Conservation (phyloP, 2,329 filamentous ascomycete genomes). For the Botrytis elliptica region DNA sequence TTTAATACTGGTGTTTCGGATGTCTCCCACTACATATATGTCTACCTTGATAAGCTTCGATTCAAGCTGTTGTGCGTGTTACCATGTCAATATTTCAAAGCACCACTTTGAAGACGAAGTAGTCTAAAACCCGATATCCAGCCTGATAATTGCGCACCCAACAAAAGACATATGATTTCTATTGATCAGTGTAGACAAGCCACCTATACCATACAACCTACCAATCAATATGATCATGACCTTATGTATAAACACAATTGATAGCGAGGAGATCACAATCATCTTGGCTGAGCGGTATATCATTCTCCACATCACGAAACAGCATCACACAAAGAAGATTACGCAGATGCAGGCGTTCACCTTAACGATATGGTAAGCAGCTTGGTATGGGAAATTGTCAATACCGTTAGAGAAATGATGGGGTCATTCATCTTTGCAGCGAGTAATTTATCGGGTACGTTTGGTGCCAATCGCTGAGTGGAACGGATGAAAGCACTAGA, state of each 20-base stretch:
- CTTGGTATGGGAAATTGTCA: background rate
- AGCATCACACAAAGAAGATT: background rate
- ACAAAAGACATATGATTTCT: background rate
- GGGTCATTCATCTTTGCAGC: background rate
- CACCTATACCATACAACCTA: background rate
- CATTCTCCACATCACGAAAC: background rate
- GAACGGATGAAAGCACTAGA: background rate
- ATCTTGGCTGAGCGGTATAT: background rate
- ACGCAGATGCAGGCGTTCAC: background rate
- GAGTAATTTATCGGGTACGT: background rate
- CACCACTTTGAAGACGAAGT: background rate
- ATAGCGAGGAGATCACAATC: background rate
- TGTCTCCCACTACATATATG: too few species aligned
- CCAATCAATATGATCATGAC: background rate
- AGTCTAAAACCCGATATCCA: background rate
- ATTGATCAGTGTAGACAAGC: background rate
- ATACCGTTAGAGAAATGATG: background rate
- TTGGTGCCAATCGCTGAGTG: background rate
- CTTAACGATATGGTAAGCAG: background rate
- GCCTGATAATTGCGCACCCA: background rate
- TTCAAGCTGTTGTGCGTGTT: background rate
- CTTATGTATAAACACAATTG: background rate
- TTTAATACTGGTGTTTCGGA: background rate
- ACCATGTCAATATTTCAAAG: background rate
- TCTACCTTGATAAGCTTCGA: background rate